Conservation (phyloP, 2,329 filamentous ascomycete genomes). For the Aspergillus brasiliensis region DNA sequence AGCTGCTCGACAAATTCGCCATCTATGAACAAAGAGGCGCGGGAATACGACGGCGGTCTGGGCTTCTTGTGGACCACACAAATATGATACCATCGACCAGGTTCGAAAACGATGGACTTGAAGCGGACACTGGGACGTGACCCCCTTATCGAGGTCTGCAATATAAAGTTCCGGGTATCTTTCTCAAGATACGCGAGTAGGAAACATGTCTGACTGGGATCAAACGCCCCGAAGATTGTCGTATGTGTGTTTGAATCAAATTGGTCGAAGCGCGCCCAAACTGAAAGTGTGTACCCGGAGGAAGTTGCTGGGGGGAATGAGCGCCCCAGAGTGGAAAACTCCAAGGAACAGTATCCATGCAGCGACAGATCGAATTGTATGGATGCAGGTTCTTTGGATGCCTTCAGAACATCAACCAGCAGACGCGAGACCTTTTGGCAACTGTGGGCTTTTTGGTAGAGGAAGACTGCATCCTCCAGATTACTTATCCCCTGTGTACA, state of each 20-base stretch:
- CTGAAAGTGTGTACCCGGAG: slow-evolving; percentile 83
- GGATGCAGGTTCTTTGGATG: slow-evolving; percentile 76
- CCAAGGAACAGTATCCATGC: slow-evolving; percentile 85
- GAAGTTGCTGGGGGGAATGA: slow-evolving; percentile 78
- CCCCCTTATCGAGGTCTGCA: slow-evolving; percentile 91
- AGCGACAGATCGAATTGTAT: slow-evolving; percentile 93
- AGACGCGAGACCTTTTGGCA: slow-evolving; percentile 65
- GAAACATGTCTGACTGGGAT: slow-evolving; percentile 89
- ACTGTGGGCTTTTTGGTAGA: slow-evolving; percentile 62
- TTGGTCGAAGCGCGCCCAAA: slow-evolving; percentile 85
- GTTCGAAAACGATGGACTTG: slow-evolving; percentile 75
- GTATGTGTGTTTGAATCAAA: slow-evolving; percentile 87
- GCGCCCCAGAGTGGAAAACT: slow-evolving; percentile 81
- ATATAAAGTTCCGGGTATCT: slow-evolving; percentile 89
- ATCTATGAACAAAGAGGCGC: slow-evolving; percentile 86
- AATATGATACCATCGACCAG: slow-evolving; percentile 88
- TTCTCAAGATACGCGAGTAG: slow-evolving; percentile 90
- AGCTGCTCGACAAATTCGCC: slow-evolving; percentile 93
- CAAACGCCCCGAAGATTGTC: slow-evolving; percentile 93
- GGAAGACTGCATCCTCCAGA: slow-evolving; percentile 79
- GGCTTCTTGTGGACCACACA: slow-evolving; percentile 81
- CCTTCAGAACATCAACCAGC: slow-evolving; percentile 70
- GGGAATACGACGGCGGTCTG: slow-evolving; percentile 73
- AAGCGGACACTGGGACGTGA: slow-evolving; percentile 88
- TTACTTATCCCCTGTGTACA: slow-evolving; percentile 77